phyloP scores from a whole-genome alignment of 2,329 filamentous ascomycete species.

The Diatrype stigma region DNA sequence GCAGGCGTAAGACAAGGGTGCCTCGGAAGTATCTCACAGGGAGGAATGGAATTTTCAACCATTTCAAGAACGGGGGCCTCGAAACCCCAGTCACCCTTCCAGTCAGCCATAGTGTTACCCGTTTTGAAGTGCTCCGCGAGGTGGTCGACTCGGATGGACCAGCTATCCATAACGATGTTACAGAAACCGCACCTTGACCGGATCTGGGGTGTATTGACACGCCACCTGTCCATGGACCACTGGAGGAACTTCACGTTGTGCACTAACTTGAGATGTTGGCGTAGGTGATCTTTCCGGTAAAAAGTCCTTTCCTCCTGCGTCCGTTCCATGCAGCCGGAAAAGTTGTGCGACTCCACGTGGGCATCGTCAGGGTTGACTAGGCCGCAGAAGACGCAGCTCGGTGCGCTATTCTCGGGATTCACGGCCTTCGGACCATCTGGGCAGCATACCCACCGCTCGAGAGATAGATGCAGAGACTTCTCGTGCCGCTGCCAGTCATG shows the following conservation, averaged over 20 bases:
- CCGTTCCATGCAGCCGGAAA: conserved; percentile 63
- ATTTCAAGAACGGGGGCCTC: conserved; percentile 56
- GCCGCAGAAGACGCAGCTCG: conserved; percentile 58
- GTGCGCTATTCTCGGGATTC: conserved; percentile 55
- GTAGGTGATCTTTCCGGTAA: conserved; percentile 64
- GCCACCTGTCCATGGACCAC: conserved; percentile 65
- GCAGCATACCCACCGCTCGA: conserved; percentile 62
- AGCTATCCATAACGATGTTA: conserved; percentile 56
- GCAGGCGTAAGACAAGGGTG: conserved; percentile 27
- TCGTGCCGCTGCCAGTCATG: conserved; percentile 70
- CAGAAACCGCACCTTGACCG: conserved; percentile 64
- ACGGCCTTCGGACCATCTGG: conserved; percentile 53
- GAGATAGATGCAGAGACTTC: conserved; percentile 60
- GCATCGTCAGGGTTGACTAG: conserved; percentile 49
- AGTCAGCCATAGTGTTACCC: conserved; percentile 63
- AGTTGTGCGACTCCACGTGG: conserved; percentile 57
- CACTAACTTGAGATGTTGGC: conserved; percentile 60
- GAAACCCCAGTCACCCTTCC: conserved; percentile 69
- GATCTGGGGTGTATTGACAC: conserved; percentile 56
- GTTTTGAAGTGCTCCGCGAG: conserved; percentile 65
- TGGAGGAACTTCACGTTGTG: conserved; percentile 57
- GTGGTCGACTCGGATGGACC: conserved; percentile 58
- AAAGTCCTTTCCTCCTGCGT: conserved; percentile 58
- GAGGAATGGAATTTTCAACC: conserved; percentile 64
- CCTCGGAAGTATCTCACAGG: conserved; percentile 47